Percentiles rank a stretch among this genome's conserved stretches.
These are phyloP conservation scores for Triangularia verruculosa DNA, from an alignment of 2,329 filamentous ascomycete species.

Conservation along the genomic window DNA sequence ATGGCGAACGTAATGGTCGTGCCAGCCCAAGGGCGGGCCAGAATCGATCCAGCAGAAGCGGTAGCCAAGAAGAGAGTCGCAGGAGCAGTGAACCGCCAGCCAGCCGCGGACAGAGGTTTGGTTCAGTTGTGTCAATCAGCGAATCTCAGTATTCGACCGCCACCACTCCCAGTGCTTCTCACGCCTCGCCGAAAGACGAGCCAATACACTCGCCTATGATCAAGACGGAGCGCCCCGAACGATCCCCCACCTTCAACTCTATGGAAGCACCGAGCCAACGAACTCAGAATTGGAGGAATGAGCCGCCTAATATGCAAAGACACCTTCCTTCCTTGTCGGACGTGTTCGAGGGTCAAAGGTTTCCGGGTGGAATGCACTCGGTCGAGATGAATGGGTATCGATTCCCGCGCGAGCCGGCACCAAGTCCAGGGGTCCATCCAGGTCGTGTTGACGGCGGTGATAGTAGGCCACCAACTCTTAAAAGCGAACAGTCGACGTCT, in stretches of 20 bases:
- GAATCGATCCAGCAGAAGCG: conserved; percentile 39
- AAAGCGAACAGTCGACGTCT: conserved; percentile 44
- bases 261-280: conserved; percentile 30
- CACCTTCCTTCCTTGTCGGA: conserved; percentile 48
- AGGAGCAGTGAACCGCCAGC: conserved; percentile 49
- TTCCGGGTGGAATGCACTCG: conserved; percentile 17
- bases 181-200: conserved; percentile 43
- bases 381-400: conserved; percentile 24
- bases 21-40: conserved; percentile 43
- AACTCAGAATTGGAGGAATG: conserved; percentile 28
- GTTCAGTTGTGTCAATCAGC: conserved; percentile 45
- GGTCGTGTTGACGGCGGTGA: conserved; percentile 31
- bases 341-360: conserved; percentile 41
- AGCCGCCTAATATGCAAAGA: conserved; percentile 33
- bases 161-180: conserved; percentile 38
- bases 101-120: conserved; percentile 45
- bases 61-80: conserved; percentile 47
- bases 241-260: conserved; percentile 30
- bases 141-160: not conserved
- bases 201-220: conserved; percentile 42
- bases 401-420: conserved; percentile 18
- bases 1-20: conserved; percentile 35
- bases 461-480: conserved; percentile 39
- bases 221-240: conserved; percentile 37
- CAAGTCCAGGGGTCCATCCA: conserved; percentile 30